Conservation (phyloP, 148 eudicot genomes). For the Arctostaphylos glauca region DNA sequence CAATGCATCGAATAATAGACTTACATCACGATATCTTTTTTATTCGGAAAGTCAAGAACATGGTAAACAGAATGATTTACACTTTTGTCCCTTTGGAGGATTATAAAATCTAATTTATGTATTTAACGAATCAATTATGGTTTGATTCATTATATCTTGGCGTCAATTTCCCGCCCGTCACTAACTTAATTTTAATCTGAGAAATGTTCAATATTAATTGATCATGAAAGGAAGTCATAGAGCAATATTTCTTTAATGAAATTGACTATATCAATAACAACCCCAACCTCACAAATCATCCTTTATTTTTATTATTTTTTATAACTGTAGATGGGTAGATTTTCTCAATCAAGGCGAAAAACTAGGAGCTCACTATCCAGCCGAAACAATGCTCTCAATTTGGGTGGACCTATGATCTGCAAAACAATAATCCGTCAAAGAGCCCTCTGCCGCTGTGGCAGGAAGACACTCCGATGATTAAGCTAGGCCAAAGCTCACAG, state of each 20-base stretch:
- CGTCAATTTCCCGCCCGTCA: background rate
- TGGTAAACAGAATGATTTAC: background rate
- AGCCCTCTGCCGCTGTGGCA: too few species aligned
- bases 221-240: background rate
- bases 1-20: too few species aligned
- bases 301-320: too few species aligned
- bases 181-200: background rate
- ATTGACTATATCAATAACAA: background rate
- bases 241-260: background rate
- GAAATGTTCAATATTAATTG: background rate
- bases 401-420: too few species aligned
- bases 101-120: background rate
- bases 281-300: background rate
- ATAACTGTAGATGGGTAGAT: too few species aligned
- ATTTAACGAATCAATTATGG: background rate
- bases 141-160: background rate
- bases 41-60: background rate
- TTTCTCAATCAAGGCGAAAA: too few species aligned
- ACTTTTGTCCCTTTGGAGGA: background rate
- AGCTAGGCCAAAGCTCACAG: too few species aligned
- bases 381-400: too few species aligned
- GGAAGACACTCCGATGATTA: too few species aligned
- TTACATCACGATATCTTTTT: too few species aligned
- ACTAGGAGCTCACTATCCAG: too few species aligned
- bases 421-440: too few species aligned